phyloP scores from a whole-genome alignment of 73 alveolate genomes.

The Symbiodinium pilosum region DNA sequence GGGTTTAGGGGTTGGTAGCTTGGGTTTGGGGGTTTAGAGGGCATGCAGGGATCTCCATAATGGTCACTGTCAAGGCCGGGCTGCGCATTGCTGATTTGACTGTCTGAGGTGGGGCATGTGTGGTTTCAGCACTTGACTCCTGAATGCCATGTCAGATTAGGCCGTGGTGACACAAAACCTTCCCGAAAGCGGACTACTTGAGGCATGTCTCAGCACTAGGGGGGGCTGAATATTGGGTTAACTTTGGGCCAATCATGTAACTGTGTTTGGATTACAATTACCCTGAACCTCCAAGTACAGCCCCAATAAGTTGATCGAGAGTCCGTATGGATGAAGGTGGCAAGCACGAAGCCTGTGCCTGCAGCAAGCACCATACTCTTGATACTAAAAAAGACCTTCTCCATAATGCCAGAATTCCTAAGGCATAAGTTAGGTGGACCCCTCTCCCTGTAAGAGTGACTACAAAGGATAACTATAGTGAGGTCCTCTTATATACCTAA shows the following conservation, averaged over 20 bases:
- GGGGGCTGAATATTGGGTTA: no score
- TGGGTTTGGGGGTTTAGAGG: background rate
- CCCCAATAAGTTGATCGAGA: background rate
- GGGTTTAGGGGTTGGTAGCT: background rate
- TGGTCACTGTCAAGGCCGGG: no score
- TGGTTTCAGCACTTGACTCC: background rate
- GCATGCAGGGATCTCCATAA: no score
- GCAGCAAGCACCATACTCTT: no score
- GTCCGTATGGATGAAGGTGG: background rate
- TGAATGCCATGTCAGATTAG: background rate
- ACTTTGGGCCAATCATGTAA: no score
- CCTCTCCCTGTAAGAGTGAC: no score
- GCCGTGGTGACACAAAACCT: background rate
- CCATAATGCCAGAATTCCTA: no score
- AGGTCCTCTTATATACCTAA: no score
- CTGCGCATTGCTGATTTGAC: background rate
- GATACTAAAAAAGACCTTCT: no score
- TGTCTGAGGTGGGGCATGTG: background rate
- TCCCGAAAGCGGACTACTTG: background rate
- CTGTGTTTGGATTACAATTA: background rate
- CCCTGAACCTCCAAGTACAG: background rate
- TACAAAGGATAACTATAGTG: no score
- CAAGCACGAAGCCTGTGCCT: background rate
- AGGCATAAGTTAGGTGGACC: no score
- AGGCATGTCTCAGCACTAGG: no score